phyloP scores from a whole-genome alignment of 169 alveolate species.

The Eimeria maxima region DNA sequence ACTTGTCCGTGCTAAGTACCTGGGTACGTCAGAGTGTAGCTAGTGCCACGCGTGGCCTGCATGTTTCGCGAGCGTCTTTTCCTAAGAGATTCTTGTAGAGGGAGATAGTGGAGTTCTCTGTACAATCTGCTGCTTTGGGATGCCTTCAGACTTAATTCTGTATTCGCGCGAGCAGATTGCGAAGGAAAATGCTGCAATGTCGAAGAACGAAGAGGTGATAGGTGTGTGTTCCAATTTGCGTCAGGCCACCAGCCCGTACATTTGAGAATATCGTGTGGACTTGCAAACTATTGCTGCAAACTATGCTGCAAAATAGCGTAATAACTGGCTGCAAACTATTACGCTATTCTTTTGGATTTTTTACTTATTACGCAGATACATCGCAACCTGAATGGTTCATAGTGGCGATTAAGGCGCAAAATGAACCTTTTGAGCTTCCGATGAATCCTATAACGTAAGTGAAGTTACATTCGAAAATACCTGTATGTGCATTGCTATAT shows the following conservation, averaged over 20 bases:
- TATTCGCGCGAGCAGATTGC: constrained; percentile 97
- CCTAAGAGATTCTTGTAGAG: background rate
- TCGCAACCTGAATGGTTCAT: constrained; percentile 95
- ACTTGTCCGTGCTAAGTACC: constrained; percentile 92
- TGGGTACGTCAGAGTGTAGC: constrained; percentile 80
- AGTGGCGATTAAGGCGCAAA: constrained; percentile 93
- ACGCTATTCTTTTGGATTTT: background rate
- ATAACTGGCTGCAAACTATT: background rate
- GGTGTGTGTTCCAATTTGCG: background rate
- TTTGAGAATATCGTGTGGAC: background rate
- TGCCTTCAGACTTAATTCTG: constrained; percentile 92
- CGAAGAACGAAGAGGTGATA: constrained; percentile 32
- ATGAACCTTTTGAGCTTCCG: constrained; percentile 95
- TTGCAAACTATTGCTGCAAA: background rate
- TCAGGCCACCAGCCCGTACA: background rate
- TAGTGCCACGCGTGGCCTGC: background rate
- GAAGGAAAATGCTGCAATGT: constrained; percentile 88
- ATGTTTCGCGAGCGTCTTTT: background rate
- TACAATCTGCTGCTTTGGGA: background rate
- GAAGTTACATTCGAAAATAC: background rate
- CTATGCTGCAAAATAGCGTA: no score
- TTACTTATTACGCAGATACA: constrained; percentile 48
- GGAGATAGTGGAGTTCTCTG: background rate
- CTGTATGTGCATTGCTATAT: background rate
- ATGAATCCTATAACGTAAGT: constrained; percentile 98